Evolutionary conservation across 495 filamentous ascomycete species (phyloP).

Genomic region (Lasiosphaeris hirsuta): DNA sequence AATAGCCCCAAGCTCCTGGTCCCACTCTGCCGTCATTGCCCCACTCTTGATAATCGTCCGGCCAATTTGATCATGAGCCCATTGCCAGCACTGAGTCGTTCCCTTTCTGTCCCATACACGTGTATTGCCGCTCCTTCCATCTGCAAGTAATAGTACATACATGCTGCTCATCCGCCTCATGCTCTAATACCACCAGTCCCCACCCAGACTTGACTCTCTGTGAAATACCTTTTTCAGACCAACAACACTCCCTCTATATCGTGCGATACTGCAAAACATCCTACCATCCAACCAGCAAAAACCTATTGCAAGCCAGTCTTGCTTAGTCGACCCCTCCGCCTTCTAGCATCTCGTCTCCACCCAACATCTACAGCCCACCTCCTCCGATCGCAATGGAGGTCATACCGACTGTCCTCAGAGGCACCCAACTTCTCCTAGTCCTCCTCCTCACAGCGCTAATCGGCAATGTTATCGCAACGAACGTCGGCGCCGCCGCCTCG

Average conservation of each 20-base stretch:
- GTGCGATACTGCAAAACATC: background rate
- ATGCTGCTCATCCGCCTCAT: background rate
- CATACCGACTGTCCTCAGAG: constrained; percentile 37
- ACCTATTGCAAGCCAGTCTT: background rate
- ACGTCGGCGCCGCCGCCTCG: constrained; percentile 32
- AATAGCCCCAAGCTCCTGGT: background rate
- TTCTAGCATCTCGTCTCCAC: background rate
- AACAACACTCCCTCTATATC: background rate
- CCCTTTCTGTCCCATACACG: background rate
- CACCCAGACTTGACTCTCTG: too few species aligned
- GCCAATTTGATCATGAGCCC: constrained; percentile 20
- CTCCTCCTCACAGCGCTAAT: constrained; percentile 46
- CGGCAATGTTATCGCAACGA: constrained; percentile 48
- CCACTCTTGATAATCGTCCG: constrained; percentile 19
- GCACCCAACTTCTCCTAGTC: constrained; percentile 40
- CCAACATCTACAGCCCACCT: background rate
- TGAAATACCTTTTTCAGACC: background rate
- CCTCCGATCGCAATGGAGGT: constrained; percentile 33
- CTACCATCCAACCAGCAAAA: background rate
- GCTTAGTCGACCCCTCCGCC: background rate
- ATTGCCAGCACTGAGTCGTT: background rate
- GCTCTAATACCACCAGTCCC: too few species aligned
- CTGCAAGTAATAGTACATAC: background rate
- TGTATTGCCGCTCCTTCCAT: background rate
- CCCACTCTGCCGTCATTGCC: constrained; percentile 24